A percentile compares a stretch with the other conserved stretches of the same genome.
Conservation (phyloP, 2,329 filamentous ascomycete species). For the Phialocephala subalpina region DNA sequence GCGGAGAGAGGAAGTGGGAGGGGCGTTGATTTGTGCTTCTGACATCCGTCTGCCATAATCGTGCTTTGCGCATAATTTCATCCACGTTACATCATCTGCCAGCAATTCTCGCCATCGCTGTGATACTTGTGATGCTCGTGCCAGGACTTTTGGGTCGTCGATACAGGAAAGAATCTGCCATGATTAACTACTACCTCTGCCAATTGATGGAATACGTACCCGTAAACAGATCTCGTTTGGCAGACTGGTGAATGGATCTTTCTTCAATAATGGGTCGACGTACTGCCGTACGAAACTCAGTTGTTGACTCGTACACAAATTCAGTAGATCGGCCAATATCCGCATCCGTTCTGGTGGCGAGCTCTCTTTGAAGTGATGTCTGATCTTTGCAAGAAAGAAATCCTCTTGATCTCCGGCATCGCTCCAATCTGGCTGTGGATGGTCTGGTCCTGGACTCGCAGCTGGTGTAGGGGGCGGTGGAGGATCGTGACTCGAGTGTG, state of each 20-base stretch:
- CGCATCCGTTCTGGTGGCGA: constrained; percentile 79
- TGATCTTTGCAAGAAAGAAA: constrained; percentile 79
- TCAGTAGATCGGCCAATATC: constrained; percentile 86
- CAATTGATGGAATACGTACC: constrained; percentile 58
- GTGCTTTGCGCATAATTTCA: constrained; percentile 94
- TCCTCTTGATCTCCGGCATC: constrained; percentile 83
- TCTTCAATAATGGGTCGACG: constrained; percentile 92
- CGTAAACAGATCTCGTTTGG: constrained; percentile 92
- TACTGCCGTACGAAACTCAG: constrained; percentile 97
- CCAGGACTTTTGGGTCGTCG: constrained; percentile 93
- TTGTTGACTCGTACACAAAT: constrained; percentile 93
- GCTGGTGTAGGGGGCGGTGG: constrained; percentile 72
- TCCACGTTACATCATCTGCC: constrained; percentile 98
- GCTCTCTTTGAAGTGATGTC: constrained; percentile 81
- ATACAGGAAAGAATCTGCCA: constrained; percentile 90
- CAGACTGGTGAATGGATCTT: constrained; percentile 91
- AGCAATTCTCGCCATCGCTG: constrained; percentile 91
- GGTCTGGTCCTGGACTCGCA: constrained; percentile 69
- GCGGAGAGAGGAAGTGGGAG: constrained; percentile 33
- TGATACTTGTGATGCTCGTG: constrained; percentile 95
- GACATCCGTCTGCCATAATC: constrained; percentile 76
- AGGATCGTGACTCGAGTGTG: constrained; percentile 50
- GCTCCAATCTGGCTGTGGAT: constrained; percentile 75
- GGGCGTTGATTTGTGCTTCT: constrained; percentile 36
- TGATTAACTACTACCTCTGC: neutral